Conservation (phyloP, 2,329 filamentous ascomycete species). For the Pseudomassariella vexata region DNA sequence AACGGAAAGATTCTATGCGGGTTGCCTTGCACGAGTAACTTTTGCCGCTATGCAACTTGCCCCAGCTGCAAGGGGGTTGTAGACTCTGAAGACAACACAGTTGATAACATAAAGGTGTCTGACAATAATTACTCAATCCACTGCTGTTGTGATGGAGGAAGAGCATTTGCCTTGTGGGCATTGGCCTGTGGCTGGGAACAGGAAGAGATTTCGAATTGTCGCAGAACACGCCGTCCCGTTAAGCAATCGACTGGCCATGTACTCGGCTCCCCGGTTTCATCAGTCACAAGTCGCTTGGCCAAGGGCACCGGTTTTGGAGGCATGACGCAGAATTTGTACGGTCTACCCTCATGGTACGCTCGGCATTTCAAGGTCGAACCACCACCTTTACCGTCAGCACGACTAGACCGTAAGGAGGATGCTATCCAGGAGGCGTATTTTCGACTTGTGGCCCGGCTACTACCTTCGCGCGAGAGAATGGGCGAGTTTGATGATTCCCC, state of each 20-base stretch:
- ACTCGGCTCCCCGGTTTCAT: no score
- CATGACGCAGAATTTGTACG: no score
- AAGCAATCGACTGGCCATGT: no score
- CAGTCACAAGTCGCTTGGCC: no score
- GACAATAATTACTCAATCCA: not conserved
- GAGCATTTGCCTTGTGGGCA: conserved; percentile 3
- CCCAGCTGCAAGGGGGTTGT: not conserved
- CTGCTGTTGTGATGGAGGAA: conserved; percentile 3
- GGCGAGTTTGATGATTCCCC: conserved; percentile 3
- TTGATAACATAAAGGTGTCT: not conserved
- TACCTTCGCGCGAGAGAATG: conserved; percentile 9
- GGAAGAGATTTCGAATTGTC: no score
- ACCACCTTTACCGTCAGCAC: not conserved
- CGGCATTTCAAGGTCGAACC: no score
- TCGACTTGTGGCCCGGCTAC: conserved; percentile 10
- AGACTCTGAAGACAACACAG: not conserved
- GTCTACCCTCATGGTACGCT: no score
- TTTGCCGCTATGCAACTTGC: not conserved
- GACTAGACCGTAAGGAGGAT: not conserved
- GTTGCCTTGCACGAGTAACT: not conserved
- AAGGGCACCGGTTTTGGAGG: conserved; percentile 4
- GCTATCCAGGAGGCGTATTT: conserved; percentile 11
- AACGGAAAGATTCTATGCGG: not conserved
- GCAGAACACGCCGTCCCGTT: no score
- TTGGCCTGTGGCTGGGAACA: conserved; percentile 1